These are phyloP conservation scores for Pseudoscleropodium purum DNA, from an alignment of 225 moss, liverwort and hornwort genomes.

Conservation along the genomic window DNA sequence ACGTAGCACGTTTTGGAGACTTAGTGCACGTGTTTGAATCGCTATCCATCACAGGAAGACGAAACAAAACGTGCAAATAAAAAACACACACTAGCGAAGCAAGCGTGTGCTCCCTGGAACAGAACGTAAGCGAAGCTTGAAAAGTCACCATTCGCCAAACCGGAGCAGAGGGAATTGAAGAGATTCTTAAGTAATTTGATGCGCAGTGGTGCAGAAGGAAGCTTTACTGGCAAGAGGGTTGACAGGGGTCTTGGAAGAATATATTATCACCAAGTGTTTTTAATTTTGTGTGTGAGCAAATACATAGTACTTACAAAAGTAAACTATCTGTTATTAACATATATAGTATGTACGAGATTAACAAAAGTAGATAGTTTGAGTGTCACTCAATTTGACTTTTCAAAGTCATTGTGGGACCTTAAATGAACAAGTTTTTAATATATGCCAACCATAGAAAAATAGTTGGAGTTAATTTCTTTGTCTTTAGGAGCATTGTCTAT, in stretches of 20 bases:
- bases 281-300: background rate
- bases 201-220: background rate
- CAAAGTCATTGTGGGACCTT: background rate
- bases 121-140: background rate
- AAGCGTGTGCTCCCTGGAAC: background rate
- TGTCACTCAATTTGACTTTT: background rate
- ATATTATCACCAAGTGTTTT: background rate
- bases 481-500: background rate
- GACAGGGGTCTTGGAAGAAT: background rate
- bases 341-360: background rate
- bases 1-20: background rate
- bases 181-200: background rate
- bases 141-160: background rate
- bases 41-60: background rate
- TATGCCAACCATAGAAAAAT: background rate
- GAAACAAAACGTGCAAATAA: background rate
- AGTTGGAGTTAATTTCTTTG: background rate
- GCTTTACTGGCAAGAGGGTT: background rate
- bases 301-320: too few relatives aligned
- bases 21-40: background rate
- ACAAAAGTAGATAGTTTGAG: background rate
- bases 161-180: background rate
- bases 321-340: background rate
- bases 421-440: fast-evolving
- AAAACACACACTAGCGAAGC: too few relatives aligned